A percentile compares a stretch with the other conserved stretches of the same genome.
Evolutionary conservation across 495 filamentous ascomycete genomes (phyloP).

Genomic region (Penicillium mononematosum): DNA sequence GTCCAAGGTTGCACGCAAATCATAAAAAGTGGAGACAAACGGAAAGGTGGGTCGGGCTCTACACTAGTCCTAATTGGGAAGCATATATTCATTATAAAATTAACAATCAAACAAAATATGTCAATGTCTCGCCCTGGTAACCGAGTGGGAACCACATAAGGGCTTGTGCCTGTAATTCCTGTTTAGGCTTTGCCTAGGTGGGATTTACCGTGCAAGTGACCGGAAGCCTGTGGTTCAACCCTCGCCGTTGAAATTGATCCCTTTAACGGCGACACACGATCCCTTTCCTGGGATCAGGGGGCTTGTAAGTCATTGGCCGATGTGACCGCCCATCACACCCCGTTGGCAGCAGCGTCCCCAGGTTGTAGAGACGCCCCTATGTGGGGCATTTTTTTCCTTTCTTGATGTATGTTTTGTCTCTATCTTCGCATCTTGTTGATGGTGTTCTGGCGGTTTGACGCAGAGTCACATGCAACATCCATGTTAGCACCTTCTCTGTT

Average conservation of each 20-base stretch:
- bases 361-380: background rate
- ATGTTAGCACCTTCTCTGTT: background rate
- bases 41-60: background rate
- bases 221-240: background rate
- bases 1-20: background rate
- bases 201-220: background rate
- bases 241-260: background rate
- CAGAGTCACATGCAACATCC: background rate
- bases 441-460: background rate
- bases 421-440: background rate
- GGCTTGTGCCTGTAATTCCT: too few relatives aligned
- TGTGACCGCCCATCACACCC: slow-evolving; percentile 1
- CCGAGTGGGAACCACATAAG: background rate
- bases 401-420: background rate
- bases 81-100: background rate
- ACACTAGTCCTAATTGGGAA: background rate
- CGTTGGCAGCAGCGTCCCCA: background rate
- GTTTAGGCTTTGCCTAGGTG: too few relatives aligned
- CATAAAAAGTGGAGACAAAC: background rate
- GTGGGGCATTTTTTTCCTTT: background rate
- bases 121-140: background rate
- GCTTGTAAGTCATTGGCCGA: slow-evolving; percentile 4
- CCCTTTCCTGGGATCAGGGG: background rate
- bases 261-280: background rate
- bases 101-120: background rate